Evolutionary conservation across 2,329 filamentous ascomycete genomes (phyloP).

Genomic region (Pseudogymnoascus sp.): DNA sequence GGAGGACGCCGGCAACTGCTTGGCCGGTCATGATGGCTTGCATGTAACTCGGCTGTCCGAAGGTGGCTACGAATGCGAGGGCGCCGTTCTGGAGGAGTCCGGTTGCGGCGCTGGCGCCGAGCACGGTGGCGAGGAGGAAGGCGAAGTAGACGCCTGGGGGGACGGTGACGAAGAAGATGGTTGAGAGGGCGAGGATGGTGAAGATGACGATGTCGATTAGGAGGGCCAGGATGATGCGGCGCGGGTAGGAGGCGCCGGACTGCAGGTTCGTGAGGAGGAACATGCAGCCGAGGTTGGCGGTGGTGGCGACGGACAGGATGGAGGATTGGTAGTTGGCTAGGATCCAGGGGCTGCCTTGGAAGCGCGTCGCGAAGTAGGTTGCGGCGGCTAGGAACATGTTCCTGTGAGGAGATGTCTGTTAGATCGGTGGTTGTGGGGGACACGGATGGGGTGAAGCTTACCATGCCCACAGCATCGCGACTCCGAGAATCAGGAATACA

Average conservation of each 20-base stretch:
- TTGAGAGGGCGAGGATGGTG: conserved; percentile 70
- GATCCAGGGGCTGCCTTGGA: conserved; percentile 62
- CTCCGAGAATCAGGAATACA: conserved; percentile 76
- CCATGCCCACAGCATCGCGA: conserved; percentile 98
- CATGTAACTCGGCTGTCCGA: conserved; percentile 79
- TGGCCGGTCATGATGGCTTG: conserved; percentile 96
- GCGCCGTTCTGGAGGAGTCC: conserved; percentile 89
- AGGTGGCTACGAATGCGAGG: conserved; percentile 83
- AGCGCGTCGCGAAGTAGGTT: conserved; percentile 83
- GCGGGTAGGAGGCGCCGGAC: conserved; percentile 75
- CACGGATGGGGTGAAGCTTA: conserved; percentile 34
- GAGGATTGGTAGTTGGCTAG: conserved; percentile 79
- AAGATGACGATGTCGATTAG: conserved; percentile 72
- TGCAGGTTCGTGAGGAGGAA: conserved; percentile 74
- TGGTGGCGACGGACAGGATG: conserved; percentile 77
- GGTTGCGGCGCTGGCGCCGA: conserved; percentile 68
- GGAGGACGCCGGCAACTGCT: conserved; percentile 82
- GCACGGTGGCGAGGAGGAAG: conserved; percentile 77
- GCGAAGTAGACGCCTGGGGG: conserved; percentile 62
- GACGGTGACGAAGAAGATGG: conserved; percentile 54
- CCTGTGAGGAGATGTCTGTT: conserved; percentile 40
- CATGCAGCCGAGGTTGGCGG: conserved; percentile 72
- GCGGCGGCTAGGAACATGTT: conserved; percentile 98
- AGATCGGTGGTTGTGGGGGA: too few relatives aligned
- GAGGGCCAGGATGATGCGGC: conserved; percentile 72